phyloP scores from a whole-genome alignment of 495 filamentous ascomycete species.

The Hyaloscypha finlandica region DNA sequence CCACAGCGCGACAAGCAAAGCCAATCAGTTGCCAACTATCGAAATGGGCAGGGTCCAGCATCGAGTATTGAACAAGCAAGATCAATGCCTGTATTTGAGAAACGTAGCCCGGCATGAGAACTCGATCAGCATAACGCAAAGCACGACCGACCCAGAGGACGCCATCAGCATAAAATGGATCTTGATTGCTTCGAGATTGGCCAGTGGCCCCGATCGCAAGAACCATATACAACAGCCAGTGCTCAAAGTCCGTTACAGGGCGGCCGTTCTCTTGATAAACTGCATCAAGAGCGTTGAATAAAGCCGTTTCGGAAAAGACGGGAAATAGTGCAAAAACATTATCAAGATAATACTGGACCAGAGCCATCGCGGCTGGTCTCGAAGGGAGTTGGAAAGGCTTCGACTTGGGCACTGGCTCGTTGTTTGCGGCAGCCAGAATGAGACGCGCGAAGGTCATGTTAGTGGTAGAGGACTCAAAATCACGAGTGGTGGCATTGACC shows the following conservation, averaged over 20 bases:
- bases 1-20: conserved; percentile 77
- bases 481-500: conserved; percentile 87
- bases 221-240: conserved; percentile 87
- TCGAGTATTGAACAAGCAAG: conserved; percentile 82
- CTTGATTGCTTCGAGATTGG: conserved; percentile 66
- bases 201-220: conserved; percentile 76
- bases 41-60: conserved; percentile 85
- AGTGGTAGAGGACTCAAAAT: conserved; percentile 83
- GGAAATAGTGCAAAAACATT: conserved; percentile 80
- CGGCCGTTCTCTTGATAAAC: conserved; percentile 65
- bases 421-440: conserved; percentile 70
- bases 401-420: conserved; percentile 61
- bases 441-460: conserved; percentile 86
- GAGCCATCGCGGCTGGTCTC: conserved; percentile 59
- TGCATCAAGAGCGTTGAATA: conserved; percentile 75
- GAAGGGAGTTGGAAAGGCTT: conserved; percentile 62
- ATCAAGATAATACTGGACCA: conserved; percentile 81
- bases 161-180: conserved; percentile 64
- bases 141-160: conserved; percentile 69
- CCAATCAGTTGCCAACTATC: conserved; percentile 90
- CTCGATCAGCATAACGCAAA: conserved; percentile 72
- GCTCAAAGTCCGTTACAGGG: conserved; percentile 69
- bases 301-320: conserved; percentile 70
- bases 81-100: conserved; percentile 82
- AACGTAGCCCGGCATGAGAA: conserved; percentile 79